Percentiles rank a stretch among this genome's conserved stretches.
These are phyloP conservation scores for Tulasnella sp. DNA, from an alignment of 768 basidiomycete species.

Conservation along the genomic window DNA sequence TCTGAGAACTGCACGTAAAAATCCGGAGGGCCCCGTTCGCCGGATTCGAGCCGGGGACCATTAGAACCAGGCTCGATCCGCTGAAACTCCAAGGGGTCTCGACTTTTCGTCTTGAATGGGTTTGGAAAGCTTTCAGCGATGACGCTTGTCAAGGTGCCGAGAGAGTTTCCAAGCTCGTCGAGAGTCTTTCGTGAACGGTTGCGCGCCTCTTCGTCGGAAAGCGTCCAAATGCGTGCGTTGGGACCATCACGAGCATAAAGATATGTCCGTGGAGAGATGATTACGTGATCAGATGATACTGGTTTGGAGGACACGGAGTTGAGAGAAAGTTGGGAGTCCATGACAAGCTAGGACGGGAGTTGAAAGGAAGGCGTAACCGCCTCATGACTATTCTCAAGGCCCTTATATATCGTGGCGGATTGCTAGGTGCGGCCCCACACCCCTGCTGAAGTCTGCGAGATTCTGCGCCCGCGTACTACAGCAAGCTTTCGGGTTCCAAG, in stretches of 20 bases:
- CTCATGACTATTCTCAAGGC: neutral
- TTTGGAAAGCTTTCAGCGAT: neutral
- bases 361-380: neutral
- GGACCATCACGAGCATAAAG: neutral
- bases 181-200: neutral
- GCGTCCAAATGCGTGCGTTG: neutral
- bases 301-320: neutral
- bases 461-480: neutral
- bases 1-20: constrained; percentile 8
- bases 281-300: neutral
- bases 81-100: neutral
- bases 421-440: neutral
- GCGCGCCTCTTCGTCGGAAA: neutral
- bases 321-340: neutral
- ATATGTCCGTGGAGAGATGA: constrained; percentile 7
- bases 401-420: neutral
- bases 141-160: neutral
- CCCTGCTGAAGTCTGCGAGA: neutral
- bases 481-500: neutral
- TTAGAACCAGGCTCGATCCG: neutral
- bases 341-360: neutral
- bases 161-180: neutral
- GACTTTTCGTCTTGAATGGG: neutral
- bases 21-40: neutral
- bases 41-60: neutral